Evolutionary conservation across 2,329 filamentous ascomycete genomes (phyloP), one percentile per base, ranked within the genome.

Genomic region (Cercospora berteroae): DNA sequence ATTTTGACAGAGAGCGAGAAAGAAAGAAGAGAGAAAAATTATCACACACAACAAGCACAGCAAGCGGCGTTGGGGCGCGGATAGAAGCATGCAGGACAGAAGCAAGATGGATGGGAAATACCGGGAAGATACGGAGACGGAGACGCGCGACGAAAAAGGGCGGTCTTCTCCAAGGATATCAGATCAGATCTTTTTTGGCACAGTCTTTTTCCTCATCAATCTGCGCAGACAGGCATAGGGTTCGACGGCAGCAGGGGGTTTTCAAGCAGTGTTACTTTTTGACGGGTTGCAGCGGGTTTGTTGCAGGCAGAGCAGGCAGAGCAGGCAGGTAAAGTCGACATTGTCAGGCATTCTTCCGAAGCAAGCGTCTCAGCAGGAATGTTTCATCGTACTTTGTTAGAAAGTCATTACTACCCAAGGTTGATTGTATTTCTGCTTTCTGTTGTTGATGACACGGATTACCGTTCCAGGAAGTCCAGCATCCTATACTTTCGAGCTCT

Each of bases 21-120:
- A n/a, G n/a, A n/a, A 57, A n/a, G 23, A 10, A 33, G n/a, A 31
- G 27, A 48, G 42, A 18, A 23, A 56, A 23, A 29, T 2, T 16
- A 55, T 7, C 20, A 55, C 27, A 33, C 25, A 29, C 5, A 12
- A 50, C 18, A 50, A 57, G 52, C 52, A 57, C 52, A 57, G 52
- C 52, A 57, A 27, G 25, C 52, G 52, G 52, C 52, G 52, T 57
- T 57, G 52, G 52, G 29, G 52, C 25, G 52, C 52, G 52, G 48
- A 23, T 20, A 4, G 9, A 52, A 5, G 48, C 48, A 52, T 50
- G 44, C 44, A 52, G 48, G 48, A 52, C 20, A 20, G n/a, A n/a
- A 6, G 3, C 48, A 52, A 52, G 20, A 52, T 57, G 25, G 16
- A 57, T n/a, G 52, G 12, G 23, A 13, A 31, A 50, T 48, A 23